Base-by-base conservation (phyloP, 257 asterid species). In the Solanum medicagineum region DNA sequence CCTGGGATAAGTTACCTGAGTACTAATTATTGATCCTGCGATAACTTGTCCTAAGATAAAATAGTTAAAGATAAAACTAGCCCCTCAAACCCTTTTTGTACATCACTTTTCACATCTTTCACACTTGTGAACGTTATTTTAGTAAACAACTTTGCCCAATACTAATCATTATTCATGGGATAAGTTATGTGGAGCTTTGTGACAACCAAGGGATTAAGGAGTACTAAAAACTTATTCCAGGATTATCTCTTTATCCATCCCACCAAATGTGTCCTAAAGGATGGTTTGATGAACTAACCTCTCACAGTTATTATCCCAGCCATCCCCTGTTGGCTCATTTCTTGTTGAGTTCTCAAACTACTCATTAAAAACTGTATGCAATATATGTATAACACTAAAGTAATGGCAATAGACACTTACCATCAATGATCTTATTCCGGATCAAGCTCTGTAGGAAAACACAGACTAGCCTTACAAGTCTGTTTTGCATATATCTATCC, bases 401-500 rank as follows among this genome's bases (percentile, higher is more conserved):
- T 9, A 36, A 75, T 75, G 60, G 49, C 53, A 53, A 77, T 51
- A 77, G 62, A 70, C 47, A 86, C 96, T 91, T 87, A 94, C 98
- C 99, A 42, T 95, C 94, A 36, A 96, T 95, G 80, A 94, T 94
- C 87, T 96, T 94, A 92, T 95, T 96, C 77, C 97, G 91, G 89
- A 96, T 96, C 93, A 96, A 88, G 91, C 98, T 94, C 90, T 95
- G 98, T 70, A 96, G 93, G 85, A 95, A 96, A 85, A 96, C 99
- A 84, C 99, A 96, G 84, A 96, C 98, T 90, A 96, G 91, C 90
- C 99, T 91, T 91, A 95, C 99, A 22, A 93, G 97, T 89, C 99
- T 91, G 92, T 96, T 94, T 93, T 95, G 99, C 98, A 93, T 96
- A 88, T 94, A 96, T 90, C 94, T 88, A 91, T 96, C 99, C 99